phyloP scores from a whole-genome alignment of 306 rosid genomes.

The Vigna angularis region DNA sequence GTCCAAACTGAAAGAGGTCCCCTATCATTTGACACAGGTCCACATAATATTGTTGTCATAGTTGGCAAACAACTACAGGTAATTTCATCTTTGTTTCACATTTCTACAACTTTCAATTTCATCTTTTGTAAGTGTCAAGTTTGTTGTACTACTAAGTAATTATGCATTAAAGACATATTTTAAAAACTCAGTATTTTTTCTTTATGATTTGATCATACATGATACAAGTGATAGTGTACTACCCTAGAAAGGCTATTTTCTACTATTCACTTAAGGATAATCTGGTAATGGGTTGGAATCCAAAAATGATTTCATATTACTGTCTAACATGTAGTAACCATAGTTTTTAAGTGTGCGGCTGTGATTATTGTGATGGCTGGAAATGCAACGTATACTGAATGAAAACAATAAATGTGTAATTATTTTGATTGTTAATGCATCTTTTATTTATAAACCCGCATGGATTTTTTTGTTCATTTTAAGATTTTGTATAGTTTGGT shows the following conservation, averaged over 20 bases:
- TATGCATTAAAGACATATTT: not conserved
- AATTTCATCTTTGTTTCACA: conserved; percentile 20
- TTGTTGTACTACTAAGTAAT: not conserved
- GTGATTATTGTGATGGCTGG: too few species aligned
- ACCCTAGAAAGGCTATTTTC: not conserved
- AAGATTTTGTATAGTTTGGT: too few species aligned
- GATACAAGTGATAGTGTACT: not conserved
- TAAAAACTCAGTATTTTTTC: not conserved
- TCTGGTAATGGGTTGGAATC: not conserved
- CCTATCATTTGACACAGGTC: conserved; percentile 64
- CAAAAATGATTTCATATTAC: not conserved
- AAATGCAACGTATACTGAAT: too few species aligned
- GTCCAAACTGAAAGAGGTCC: conserved; percentile 60
- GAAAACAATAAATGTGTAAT: too few species aligned
- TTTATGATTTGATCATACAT: not conserved
- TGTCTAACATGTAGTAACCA: not conserved
- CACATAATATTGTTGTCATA: conserved; percentile 65
- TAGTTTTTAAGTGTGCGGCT: too few species aligned
- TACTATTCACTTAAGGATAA: not conserved
- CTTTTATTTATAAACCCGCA: too few species aligned
- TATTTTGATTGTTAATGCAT: too few species aligned
- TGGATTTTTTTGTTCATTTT: too few species aligned
- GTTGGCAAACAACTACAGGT: conserved; percentile 82
- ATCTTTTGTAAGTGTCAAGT: not conserved
- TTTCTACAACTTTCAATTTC: not conserved